These are phyloP conservation scores for Teratosphaeria pseudoeucalypti DNA, from an alignment of 2,329 filamentous ascomycete genomes.

Conservation along the genomic window DNA sequence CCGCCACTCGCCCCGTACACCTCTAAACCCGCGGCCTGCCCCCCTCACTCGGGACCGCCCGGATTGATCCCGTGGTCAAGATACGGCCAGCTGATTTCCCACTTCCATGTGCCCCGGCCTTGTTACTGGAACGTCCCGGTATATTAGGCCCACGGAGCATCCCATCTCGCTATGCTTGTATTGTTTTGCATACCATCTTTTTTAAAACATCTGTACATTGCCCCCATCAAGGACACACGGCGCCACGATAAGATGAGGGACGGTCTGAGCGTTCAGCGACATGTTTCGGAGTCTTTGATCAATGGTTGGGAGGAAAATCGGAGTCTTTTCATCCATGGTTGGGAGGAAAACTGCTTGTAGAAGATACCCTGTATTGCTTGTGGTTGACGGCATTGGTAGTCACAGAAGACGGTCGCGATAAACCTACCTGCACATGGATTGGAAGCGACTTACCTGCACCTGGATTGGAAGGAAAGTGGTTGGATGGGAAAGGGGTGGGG, in stretches of 20 bases:
- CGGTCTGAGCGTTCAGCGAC: neutral
- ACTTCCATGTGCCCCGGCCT: conserved; percentile 14
- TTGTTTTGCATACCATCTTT: neutral
- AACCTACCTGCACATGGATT: neutral
- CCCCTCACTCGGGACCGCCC: conserved; percentile 3
- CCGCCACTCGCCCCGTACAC: conserved; percentile 19
- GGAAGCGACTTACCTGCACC: neutral
- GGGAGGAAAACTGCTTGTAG: neutral
- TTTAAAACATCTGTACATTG: neutral
- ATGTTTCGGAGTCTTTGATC: neutral
- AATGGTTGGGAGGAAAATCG: neutral
- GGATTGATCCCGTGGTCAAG: conserved; percentile 4
- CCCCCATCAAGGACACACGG: neutral
- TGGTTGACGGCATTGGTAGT: neutral
- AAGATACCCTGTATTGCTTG: neutral
- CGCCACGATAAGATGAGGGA: neutral
- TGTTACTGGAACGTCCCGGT: conserved; percentile 12
- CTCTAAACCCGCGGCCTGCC: conserved; percentile 10
- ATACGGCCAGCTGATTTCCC: conserved; percentile 18
- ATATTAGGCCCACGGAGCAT: conserved; percentile 5
- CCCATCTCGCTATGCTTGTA: too few relatives aligned
- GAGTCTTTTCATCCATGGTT: neutral
- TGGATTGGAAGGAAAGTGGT: neutral
- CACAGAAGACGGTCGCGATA: neutral
- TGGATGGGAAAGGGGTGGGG: neutral